A percentile compares a stretch with the other conserved stretches of the same genome.
Evolutionary conservation across 768 basidiomycete species (phyloP).

Genomic region (Boletus pseudopeckii): DNA sequence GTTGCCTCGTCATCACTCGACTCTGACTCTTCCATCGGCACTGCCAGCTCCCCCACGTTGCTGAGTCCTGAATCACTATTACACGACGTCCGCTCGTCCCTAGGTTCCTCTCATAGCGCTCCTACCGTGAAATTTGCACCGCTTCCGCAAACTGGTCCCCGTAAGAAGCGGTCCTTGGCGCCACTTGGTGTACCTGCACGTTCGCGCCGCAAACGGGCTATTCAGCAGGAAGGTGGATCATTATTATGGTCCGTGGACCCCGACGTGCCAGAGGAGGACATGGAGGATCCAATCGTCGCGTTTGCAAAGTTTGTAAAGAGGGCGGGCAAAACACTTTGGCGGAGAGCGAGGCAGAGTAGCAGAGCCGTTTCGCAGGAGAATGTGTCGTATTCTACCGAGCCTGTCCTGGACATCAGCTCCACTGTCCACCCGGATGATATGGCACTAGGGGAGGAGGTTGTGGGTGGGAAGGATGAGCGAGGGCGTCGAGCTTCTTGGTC

Average conservation of each 20-base stretch:
- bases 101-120: constrained; percentile 13
- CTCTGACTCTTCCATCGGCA: constrained; percentile 15
- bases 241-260: constrained; percentile 21
- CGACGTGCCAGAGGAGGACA: constrained; percentile 25
- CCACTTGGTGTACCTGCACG: constrained; percentile 56
- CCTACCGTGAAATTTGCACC: constrained; percentile 57
- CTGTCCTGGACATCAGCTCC: constrained; percentile 23
- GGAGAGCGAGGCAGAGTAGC: constrained; percentile 42
- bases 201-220: constrained; percentile 22
- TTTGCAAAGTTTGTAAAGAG: constrained; percentile 53
- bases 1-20: constrained; percentile 11
- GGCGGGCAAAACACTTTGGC: constrained; percentile 40
- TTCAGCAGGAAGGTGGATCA: constrained; percentile 20
- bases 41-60: constrained; percentile 7
- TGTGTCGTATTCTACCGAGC: constrained; percentile 3
- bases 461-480: constrained; percentile 8
- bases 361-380: constrained; percentile 11
- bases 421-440: constrained; percentile 19
- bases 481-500: constrained; percentile 28
- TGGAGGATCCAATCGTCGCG: constrained; percentile 46
- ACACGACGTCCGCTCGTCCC: constrained; percentile 12
- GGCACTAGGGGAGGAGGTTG: background rate
- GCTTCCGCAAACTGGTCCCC: constrained; percentile 49
- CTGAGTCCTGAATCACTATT: constrained; percentile 6
- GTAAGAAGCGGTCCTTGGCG: constrained; percentile 44